Evolutionary conservation across 2,329 filamentous ascomycete species (phyloP).

Genomic region (Xylaria sp.): DNA sequence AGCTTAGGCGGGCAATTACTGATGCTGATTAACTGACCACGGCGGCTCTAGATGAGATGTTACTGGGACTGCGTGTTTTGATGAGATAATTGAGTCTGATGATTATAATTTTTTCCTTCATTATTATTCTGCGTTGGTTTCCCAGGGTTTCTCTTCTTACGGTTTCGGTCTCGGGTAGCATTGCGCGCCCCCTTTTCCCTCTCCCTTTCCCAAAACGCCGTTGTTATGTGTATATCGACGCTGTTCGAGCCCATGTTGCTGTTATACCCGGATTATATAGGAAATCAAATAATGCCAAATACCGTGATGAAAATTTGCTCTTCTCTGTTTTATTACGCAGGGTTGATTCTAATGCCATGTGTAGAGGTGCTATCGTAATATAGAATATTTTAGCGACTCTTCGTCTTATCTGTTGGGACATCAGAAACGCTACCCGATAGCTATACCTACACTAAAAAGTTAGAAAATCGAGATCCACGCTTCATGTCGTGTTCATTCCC

Average conservation of each 20-base stretch:
- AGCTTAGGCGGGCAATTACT: not conserved
- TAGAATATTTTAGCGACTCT: not conserved
- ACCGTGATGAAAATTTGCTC: not conserved
- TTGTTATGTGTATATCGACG: constrained; percentile 24
- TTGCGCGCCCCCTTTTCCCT: not conserved
- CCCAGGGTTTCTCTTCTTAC: not conserved
- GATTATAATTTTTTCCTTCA: constrained; percentile 9
- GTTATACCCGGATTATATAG: constrained; percentile 31
- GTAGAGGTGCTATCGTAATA: not conserved
- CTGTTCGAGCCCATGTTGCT: constrained; percentile 9
- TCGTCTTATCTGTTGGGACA: not conserved
- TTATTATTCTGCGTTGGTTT: constrained; percentile 8
- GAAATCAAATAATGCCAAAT: constrained; percentile 5
- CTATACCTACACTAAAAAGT: not conserved
- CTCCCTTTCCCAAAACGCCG: not conserved
- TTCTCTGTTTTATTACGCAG: not conserved
- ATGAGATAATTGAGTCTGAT: constrained; percentile 37
- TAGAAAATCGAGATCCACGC: constrained; percentile 11
- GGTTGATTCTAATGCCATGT: not conserved
- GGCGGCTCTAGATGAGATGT: not conserved
- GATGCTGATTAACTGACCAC: not conserved
- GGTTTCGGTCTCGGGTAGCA: constrained; percentile 4
- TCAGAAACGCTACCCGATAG: not conserved
- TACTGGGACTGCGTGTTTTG: constrained; percentile 15
- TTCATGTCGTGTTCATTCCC: constrained; percentile 16